Evolutionary conservation across 305 asterid species (phyloP).

Genomic region (Andrographis paniculata): DNA sequence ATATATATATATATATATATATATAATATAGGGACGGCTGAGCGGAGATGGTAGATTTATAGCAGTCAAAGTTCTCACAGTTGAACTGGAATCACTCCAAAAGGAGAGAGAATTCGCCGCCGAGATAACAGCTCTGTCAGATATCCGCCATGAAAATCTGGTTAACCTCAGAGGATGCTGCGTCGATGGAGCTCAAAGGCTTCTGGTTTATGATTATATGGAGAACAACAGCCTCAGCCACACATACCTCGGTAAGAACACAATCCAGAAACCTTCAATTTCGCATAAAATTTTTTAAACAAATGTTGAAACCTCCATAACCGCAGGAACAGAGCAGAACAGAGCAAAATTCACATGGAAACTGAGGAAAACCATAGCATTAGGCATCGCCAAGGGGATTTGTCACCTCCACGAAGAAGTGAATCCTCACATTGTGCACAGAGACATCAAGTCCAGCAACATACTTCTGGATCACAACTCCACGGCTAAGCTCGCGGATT

Average conservation of each 20-base stretch:
- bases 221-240: slow-evolving; percentile 59
- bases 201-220: slow-evolving; percentile 63
- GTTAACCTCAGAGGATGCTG: slow-evolving; percentile 65
- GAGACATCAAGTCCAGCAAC: slow-evolving; percentile 75
- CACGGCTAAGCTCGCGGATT: slow-evolving; percentile 67
- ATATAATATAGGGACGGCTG: slow-evolving; percentile 63
- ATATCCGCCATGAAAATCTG: slow-evolving; percentile 55
- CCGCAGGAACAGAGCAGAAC: slow-evolving; percentile 42
- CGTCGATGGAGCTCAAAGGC: slow-evolving; percentile 50
- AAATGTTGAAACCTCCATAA: too few species aligned
- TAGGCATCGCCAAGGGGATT: slow-evolving; percentile 64
- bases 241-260: slow-evolving; percentile 41
- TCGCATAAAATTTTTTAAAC: too few species aligned
- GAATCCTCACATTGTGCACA: slow-evolving; percentile 60
- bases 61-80: slow-evolving; percentile 53
- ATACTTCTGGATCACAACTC: slow-evolving; percentile 58
- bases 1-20: too few species aligned
- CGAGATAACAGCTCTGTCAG: slow-evolving; percentile 56
- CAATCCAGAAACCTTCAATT: background rate
- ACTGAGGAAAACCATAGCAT: slow-evolving; percentile 31
- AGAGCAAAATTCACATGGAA: slow-evolving; percentile 49
- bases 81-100: slow-evolving; percentile 50
- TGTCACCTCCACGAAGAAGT: slow-evolving; percentile 61
- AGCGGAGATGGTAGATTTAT: slow-evolving; percentile 28
- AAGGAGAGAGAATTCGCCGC: slow-evolving; percentile 64